A percentile compares a stretch with the other conserved stretches of the same genome.
Evolutionary conservation across 441 rosid genomes (phyloP).

Genomic region (Mallotus repandus): DNA sequence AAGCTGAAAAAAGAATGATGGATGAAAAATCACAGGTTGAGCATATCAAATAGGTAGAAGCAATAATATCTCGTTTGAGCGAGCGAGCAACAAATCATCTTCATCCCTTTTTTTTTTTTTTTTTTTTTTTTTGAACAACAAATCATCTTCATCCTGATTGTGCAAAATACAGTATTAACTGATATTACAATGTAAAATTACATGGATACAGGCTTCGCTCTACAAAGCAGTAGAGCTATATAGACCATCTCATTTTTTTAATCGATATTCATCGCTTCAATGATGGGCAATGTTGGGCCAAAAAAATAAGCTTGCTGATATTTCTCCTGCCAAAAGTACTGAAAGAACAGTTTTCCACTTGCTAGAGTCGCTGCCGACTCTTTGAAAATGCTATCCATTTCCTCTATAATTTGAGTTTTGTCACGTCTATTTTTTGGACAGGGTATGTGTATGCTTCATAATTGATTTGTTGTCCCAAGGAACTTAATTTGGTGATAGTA

Average conservation of each 20-base stretch:
- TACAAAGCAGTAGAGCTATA: not conserved
- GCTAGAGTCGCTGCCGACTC: not conserved
- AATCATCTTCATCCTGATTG: too few relatives aligned
- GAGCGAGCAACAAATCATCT: too few relatives aligned
- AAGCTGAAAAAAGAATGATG: too few relatives aligned
- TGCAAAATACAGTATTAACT: too few relatives aligned
- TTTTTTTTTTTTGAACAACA: too few relatives aligned
- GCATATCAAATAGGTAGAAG: too few relatives aligned
- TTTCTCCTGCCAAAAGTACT: not conserved
- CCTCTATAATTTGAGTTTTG: conserved; percentile 73
- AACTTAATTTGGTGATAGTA: conserved; percentile 69
- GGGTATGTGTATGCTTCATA: conserved; percentile 89
- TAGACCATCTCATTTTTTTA: too few relatives aligned
- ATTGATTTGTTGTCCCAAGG: conserved; percentile 79
- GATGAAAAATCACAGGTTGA: too few relatives aligned
- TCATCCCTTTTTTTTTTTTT: too few relatives aligned
- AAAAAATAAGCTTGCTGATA: not conserved
- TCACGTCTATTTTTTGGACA: conserved; percentile 50
- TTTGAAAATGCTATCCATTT: not conserved
- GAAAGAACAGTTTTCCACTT: not conserved
- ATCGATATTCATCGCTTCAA: too few relatives aligned
- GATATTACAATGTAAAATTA: not conserved
- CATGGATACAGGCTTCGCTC: not conserved
- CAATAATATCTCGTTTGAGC: too few relatives aligned
- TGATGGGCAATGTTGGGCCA: too few relatives aligned